These are phyloP conservation scores for Kwoniella mangroviensis DNA, from an alignment of 768 basidiomycete species.

Conservation along the genomic window DNA sequence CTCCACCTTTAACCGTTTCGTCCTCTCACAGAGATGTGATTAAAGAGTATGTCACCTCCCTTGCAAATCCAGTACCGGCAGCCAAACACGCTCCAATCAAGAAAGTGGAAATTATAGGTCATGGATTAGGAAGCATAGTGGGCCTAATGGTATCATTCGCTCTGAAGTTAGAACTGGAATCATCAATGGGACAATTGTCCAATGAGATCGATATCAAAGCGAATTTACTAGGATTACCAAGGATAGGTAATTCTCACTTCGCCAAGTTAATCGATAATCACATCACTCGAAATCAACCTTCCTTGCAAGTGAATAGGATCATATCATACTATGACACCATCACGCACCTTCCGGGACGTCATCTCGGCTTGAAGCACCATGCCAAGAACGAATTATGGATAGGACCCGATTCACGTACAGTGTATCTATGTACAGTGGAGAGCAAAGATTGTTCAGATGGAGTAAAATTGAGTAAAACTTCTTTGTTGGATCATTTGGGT, in stretches of 20 bases:
- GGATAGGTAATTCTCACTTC: slow-evolving; percentile 46
- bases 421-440: slow-evolving; percentile 36
- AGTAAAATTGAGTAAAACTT: slow-evolving; percentile 36
- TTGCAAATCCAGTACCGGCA: not conserved
- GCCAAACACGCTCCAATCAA: slow-evolving; percentile 22
- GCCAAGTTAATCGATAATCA: slow-evolving; percentile 37
- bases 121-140: slow-evolving; percentile 46
- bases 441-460: slow-evolving; percentile 24
- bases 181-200: not conserved
- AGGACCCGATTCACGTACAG: slow-evolving; percentile 42
- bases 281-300: not conserved
- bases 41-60: slow-evolving; percentile 20
- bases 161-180: slow-evolving; percentile 33
- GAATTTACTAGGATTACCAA: slow-evolving; percentile 41
- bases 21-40: slow-evolving; percentile 21
- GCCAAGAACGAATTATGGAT: slow-evolving; percentile 46
- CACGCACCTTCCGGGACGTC: slow-evolving; percentile 45
- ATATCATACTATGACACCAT: slow-evolving; percentile 49
- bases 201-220: slow-evolving; percentile 34
- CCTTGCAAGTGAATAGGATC: slow-evolving; percentile 35
- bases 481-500: slow-evolving; percentile 47
- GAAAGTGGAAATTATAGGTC: slow-evolving; percentile 48
- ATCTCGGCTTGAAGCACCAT: slow-evolving; percentile 42
- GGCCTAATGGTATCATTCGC: slow-evolving; percentile 42
- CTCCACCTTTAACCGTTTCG: slow-evolving; percentile 23